phyloP scores from a whole-genome alignment of 164 flowering plant genomes.

The Vitis rotundifolia region DNA sequence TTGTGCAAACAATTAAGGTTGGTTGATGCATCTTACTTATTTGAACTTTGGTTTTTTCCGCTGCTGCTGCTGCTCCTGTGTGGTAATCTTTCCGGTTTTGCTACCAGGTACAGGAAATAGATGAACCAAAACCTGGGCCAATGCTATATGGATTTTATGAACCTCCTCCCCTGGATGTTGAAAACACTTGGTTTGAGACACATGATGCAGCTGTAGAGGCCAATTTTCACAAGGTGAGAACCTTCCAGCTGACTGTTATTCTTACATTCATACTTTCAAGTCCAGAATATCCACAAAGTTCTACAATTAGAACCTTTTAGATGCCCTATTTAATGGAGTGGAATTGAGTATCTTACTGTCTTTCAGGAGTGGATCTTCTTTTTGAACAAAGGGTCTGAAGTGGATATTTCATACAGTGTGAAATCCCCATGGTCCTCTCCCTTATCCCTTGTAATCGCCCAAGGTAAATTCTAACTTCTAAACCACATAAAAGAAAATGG shows the following conservation, averaged over 20 bases:
- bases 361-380: slow-evolving; percentile 64
- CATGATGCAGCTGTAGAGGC: slow-evolving; percentile 32
- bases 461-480: slow-evolving; percentile 33
- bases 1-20: slow-evolving; percentile 64
- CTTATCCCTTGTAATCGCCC: slow-evolving; percentile 52
- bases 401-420: slow-evolving; percentile 50
- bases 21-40: neutral
- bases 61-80: neutral
- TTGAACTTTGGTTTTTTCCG: neutral
- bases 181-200: slow-evolving; percentile 46
- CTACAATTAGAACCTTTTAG: neutral
- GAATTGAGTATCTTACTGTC: slow-evolving; percentile 4
- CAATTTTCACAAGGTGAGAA: slow-evolving; percentile 43
- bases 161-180: slow-evolving; percentile 47
- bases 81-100: slow-evolving; percentile 6
- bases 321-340: neutral
- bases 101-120: slow-evolving; percentile 41
- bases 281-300: neutral
- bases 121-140: slow-evolving; percentile 29
- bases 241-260: slow-evolving; percentile 4
- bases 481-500: neutral
- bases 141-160: slow-evolving; percentile 54
- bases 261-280: neutral
- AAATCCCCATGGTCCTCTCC: slow-evolving; percentile 33
- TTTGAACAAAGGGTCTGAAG: slow-evolving; percentile 53